These are phyloP conservation scores for Colletotrichum liaoningense DNA, from an alignment of 2,329 filamentous ascomycete genomes.

Conservation along the genomic window DNA sequence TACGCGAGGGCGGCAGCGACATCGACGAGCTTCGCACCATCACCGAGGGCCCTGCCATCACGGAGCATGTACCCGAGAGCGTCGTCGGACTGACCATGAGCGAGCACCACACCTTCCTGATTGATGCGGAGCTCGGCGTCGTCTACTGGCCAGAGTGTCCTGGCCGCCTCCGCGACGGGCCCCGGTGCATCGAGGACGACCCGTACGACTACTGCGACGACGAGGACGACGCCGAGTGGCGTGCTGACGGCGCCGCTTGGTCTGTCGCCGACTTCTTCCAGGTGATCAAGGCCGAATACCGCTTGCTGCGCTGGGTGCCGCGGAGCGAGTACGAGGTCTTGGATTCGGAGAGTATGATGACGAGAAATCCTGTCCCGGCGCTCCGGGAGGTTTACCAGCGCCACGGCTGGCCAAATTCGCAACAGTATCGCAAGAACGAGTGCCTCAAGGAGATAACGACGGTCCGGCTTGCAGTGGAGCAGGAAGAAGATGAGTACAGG, in stretches of 20 bases:
- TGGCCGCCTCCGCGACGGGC: conserved; percentile 16
- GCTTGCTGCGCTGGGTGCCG: conserved; percentile 38
- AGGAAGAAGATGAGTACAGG: neutral
- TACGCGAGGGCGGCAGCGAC: conserved; percentile 25
- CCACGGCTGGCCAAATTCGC: conserved; percentile 46
- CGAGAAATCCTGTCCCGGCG: conserved; percentile 19
- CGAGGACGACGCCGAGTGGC: conserved; percentile 41
- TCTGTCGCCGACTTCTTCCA: conserved; percentile 39
- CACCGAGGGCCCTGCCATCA: conserved; percentile 32
- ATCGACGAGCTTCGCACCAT: conserved; percentile 6
- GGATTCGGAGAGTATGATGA: conserved; percentile 31
- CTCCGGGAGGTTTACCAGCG: conserved; percentile 43
- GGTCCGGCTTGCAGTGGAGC: neutral
- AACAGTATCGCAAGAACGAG: conserved; percentile 43
- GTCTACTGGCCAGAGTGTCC: conserved; percentile 42
- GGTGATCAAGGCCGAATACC: conserved; percentile 41
- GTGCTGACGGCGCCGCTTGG: conserved; percentile 39
- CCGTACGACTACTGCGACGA: conserved; percentile 40
- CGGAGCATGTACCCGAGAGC: conserved; percentile 21
- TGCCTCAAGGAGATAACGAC: conserved; percentile 7
- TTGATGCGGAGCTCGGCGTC: conserved; percentile 43
- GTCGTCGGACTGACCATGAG: conserved; percentile 24
- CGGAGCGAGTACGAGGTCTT: conserved; percentile 37
- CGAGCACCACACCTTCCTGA: conserved; percentile 38
- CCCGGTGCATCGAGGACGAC: conserved; percentile 31